phyloP scores from a whole-genome alignment of 768 basidiomycete genomes.

The Podaxis mareebaensis region DNA sequence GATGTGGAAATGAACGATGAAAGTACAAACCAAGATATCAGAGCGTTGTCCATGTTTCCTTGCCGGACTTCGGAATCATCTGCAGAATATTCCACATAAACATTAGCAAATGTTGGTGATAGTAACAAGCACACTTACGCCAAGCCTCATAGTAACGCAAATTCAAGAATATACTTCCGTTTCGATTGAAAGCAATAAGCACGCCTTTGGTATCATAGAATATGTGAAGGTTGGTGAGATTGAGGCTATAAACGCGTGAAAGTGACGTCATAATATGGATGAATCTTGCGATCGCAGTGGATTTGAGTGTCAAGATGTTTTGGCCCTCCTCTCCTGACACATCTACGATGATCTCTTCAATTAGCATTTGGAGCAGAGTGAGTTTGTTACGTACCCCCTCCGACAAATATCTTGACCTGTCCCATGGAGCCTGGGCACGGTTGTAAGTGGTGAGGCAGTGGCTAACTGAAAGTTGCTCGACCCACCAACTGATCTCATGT shows the following conservation, averaged over 20 bases:
- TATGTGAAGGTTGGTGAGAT: slow-evolving; percentile 74
- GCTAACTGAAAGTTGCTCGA: neutral
- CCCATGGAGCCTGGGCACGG: slow-evolving; percentile 54
- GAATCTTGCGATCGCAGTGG: slow-evolving; percentile 68
- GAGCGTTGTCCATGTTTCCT: slow-evolving; percentile 60
- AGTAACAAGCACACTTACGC: slow-evolving; percentile 57
- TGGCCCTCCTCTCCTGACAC: slow-evolving; percentile 43
- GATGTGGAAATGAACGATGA: neutral
- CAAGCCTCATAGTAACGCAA: slow-evolving; percentile 82
- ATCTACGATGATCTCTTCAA: slow-evolving; percentile 40
- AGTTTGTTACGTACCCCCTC: slow-evolving; percentile 47
- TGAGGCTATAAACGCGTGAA: slow-evolving; percentile 70
- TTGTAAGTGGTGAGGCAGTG: slow-evolving; percentile 5
- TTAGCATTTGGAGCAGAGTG: neutral
- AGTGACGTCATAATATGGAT: slow-evolving; percentile 68
- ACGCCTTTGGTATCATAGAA: slow-evolving; percentile 84
- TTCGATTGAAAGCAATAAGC: slow-evolving; percentile 91
- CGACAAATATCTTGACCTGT: slow-evolving; percentile 60
- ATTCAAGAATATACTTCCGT: slow-evolving; percentile 87
- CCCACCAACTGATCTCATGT: slow-evolving; percentile 64
- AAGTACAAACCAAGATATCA: slow-evolving; percentile 69
- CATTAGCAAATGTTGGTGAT: neutral
- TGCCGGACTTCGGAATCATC: slow-evolving; percentile 68
- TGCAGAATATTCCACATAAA: slow-evolving; percentile 27
- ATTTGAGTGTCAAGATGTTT: slow-evolving; percentile 51